Evolutionary conservation across 306 rosid genomes (phyloP).

Genomic region (Gillenia trifoliata): DNA sequence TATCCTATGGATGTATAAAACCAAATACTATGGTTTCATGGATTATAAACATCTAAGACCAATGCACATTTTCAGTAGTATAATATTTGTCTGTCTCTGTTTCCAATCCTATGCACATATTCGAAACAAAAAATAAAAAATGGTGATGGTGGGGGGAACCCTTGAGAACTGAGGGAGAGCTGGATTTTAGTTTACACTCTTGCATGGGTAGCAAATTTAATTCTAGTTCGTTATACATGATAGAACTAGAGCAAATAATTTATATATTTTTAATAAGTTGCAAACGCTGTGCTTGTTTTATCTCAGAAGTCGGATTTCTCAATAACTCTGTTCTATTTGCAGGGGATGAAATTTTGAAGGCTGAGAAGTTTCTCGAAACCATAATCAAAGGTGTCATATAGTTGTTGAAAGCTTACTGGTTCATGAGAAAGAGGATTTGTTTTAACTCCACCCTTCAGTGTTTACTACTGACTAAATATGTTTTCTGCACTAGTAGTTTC

Average conservation of each 20-base stretch:
- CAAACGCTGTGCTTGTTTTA: background rate
- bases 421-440: background rate
- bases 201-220: background rate
- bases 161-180: background rate
- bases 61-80: background rate
- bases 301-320: conserved; percentile 7
- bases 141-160: background rate
- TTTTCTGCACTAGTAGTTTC: background rate
- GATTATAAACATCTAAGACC: background rate
- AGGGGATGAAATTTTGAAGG: conserved; percentile 73
- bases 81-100: background rate
- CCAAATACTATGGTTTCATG: background rate
- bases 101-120: background rate
- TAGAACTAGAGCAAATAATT: background rate
- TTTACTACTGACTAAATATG: background rate
- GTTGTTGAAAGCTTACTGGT: conserved; percentile 1
- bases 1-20: background rate
- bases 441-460: background rate
- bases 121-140: background rate
- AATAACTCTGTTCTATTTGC: conserved; percentile 22
- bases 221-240: background rate
- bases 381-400: conserved; percentile 64
- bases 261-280: background rate
- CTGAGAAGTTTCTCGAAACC: conserved; percentile 78
- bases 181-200: background rate